Conservation (phyloP, 129 eudicot species). For the Logfia minima region DNA sequence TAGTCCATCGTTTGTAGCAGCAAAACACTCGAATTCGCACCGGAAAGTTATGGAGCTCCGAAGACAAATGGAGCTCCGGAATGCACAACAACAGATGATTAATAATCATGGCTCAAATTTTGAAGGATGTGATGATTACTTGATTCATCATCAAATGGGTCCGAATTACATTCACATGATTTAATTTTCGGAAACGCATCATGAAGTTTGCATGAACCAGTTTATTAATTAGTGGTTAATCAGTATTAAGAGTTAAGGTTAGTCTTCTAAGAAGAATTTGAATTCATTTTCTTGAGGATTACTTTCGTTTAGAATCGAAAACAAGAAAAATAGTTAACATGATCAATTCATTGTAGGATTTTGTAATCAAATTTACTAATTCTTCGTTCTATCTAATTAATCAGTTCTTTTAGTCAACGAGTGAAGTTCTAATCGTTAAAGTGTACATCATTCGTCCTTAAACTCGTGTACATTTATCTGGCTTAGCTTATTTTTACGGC, state of each 20-base stretch:
- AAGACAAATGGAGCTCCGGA: conserved; percentile 74
- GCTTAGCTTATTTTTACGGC: too few relatives aligned
- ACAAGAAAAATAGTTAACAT: conserved; percentile 26
- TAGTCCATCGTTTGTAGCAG: conserved; percentile 83
- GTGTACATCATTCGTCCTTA: background rate
- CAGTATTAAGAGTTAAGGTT: conserved; percentile 15
- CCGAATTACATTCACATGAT: conserved; percentile 61
- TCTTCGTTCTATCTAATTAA: conserved; percentile 18
- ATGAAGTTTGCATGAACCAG: background rate
- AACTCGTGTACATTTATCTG: too few relatives aligned
- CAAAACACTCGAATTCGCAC: conserved; percentile 88
- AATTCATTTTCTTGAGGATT: conserved; percentile 24
- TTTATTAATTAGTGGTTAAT: conserved; percentile 10
- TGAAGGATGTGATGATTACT: conserved; percentile 56
- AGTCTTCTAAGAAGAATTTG: conserved; percentile 30
- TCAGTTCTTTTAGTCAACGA: background rate
- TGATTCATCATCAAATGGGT: conserved; percentile 59
- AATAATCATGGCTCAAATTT: conserved; percentile 38
- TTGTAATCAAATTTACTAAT: conserved; percentile 36
- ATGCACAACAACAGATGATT: conserved; percentile 50
- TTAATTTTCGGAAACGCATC: conserved; percentile 19
- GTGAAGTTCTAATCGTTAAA: background rate
- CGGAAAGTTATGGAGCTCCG: conserved; percentile 93
- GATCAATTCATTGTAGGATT: conserved; percentile 48
- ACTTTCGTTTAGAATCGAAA: background rate